A percentile compares a stretch with the other conserved stretches of the same genome.
These are phyloP conservation scores for Kockovaella imperatae DNA, from an alignment of 768 basidiomycete genomes.

Conservation along the genomic window DNA sequence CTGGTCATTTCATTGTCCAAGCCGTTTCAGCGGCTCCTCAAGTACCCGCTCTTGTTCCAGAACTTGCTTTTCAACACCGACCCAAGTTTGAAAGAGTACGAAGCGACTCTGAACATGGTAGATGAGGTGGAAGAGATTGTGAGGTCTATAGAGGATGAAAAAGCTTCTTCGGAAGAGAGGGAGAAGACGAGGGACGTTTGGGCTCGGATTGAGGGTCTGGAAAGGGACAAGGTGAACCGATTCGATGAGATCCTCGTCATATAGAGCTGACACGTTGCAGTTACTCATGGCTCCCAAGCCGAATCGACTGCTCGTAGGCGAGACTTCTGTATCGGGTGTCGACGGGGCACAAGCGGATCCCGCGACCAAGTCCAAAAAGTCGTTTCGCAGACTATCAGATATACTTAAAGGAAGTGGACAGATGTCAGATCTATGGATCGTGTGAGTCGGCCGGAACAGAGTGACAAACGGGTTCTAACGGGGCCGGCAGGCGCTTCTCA, in stretches of 20 bases:
- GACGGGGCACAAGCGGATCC: slow-evolving; percentile 41
- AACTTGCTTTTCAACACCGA: slow-evolving; percentile 89
- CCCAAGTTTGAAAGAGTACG: slow-evolving; percentile 94
- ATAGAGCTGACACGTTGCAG: slow-evolving; percentile 22
- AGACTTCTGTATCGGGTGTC: slow-evolving; percentile 49
- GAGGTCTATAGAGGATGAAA: slow-evolving; percentile 94
- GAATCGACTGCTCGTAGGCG: slow-evolving; percentile 76
- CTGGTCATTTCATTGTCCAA: slow-evolving; percentile 91
- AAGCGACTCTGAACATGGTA: slow-evolving; percentile 84
- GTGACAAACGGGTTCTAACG: too few relatives aligned
- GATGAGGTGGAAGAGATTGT: slow-evolving; percentile 95
- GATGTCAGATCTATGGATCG: slow-evolving; percentile 87
- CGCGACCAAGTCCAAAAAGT: slow-evolving; percentile 70
- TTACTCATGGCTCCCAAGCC: slow-evolving; percentile 77
- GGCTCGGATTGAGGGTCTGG: slow-evolving; percentile 90
- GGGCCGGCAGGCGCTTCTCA: slow-evolving; percentile 69
- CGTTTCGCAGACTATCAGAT: slow-evolving; percentile 81
- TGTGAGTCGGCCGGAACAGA: slow-evolving; percentile 44
- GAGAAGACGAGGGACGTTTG: slow-evolving; percentile 92
- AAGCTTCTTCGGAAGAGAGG: slow-evolving; percentile 90
- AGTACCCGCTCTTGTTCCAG: slow-evolving; percentile 95
- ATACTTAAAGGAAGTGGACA: slow-evolving; percentile 59
- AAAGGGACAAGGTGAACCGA: slow-evolving; percentile 69
- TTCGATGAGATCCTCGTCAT: neutral
- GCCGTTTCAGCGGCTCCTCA: slow-evolving; percentile 91